Evolutionary conservation across 306 rosid species (phyloP).

Genomic region (Dryas octopetala): DNA sequence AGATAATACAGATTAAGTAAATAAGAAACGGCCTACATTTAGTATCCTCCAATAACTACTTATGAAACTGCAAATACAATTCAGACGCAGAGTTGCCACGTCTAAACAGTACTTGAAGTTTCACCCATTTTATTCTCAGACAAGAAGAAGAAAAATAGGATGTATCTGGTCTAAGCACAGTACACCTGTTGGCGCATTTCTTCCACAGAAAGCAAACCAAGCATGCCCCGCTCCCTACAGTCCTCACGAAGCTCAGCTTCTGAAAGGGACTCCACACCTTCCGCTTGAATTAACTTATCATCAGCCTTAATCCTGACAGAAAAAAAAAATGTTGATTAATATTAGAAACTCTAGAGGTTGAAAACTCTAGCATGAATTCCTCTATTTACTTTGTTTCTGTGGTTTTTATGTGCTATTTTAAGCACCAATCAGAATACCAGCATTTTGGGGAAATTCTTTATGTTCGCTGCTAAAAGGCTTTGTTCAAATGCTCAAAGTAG

Average conservation of each 20-base stretch:
- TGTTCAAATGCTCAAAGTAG: not conserved
- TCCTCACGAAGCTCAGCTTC: conserved; percentile 94
- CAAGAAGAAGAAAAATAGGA: not conserved
- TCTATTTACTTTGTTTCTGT: not conserved
- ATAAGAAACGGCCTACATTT: not conserved
- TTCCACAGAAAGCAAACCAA: conserved; percentile 86
- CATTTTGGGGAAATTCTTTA: not conserved
- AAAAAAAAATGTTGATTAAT: not conserved
- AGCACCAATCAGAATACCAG: not conserved
- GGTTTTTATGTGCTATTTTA: not conserved
- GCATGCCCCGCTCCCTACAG: conserved; percentile 98
- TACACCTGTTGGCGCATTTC: conserved; percentile 97
- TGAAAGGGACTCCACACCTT: conserved; percentile 93
- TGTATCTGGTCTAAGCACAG: not conserved
- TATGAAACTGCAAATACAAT: not conserved
- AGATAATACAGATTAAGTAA: not conserved
- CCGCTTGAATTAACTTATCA: conserved; percentile 84
- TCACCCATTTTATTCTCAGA: not conserved
- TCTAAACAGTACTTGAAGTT: not conserved
- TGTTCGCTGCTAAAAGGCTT: not conserved
- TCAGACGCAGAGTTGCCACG: not conserved
- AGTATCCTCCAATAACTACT: not conserved
- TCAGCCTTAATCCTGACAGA: conserved; percentile 78
- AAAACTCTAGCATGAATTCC: not conserved
- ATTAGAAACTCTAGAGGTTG: not conserved